These are phyloP conservation scores for Candida sithepensis DNA, from an alignment of 805 yeast genomes.

Conservation along the genomic window DNA sequence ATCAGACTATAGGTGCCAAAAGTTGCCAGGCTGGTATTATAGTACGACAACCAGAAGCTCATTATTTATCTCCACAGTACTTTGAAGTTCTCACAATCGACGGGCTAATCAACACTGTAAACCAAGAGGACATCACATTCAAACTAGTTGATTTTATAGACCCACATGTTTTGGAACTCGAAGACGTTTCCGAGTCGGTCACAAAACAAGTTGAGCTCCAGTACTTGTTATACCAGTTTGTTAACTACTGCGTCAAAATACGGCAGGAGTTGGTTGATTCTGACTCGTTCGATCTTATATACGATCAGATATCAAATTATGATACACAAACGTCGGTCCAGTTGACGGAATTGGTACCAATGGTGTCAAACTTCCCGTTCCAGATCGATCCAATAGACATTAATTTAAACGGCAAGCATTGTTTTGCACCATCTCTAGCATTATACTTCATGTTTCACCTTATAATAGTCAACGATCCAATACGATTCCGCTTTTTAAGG, in stretches of 20 bases:
- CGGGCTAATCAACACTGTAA: slow-evolving; percentile 1
- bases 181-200: neutral
- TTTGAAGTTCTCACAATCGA: slow-evolving; percentile 3
- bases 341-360: neutral
- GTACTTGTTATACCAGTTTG: neutral
- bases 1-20: neutral
- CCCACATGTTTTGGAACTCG: neutral
- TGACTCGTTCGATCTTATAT: neutral
- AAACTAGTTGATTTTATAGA: slow-evolving; percentile 5
- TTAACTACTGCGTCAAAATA: neutral
- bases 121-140: slow-evolving; percentile 7
- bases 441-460: slow-evolving; percentile 20
- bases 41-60: slow-evolving; percentile 1
- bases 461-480: slow-evolving; percentile 24
- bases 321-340: neutral
- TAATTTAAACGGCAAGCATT: neutral
- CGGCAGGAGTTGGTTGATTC: neutral
- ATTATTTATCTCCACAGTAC: slow-evolving; percentile 5
- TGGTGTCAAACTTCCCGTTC: slow-evolving; percentile 1
- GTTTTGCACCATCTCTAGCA: neutral
- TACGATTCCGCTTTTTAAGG: slow-evolving; percentile 18
- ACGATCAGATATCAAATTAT: neutral
- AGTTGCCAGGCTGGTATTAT: slow-evolving; percentile 5
- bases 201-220: neutral
- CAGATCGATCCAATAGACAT: neutral